These are phyloP conservation scores for Lepidium sativum DNA, from an alignment of 345 rosid species.

Conservation along the genomic window DNA sequence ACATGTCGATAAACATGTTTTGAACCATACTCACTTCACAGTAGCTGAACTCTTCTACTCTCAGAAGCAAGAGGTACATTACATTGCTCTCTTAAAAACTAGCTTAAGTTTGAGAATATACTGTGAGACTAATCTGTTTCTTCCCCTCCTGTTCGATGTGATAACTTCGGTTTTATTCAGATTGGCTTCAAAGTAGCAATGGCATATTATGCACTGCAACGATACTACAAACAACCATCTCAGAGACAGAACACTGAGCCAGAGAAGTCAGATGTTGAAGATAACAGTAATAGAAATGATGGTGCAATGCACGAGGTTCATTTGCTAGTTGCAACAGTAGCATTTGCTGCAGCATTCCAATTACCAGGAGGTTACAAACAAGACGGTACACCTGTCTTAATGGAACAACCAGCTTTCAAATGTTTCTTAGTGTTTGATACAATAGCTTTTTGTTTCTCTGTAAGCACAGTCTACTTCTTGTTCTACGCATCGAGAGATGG, in stretches of 20 bases:
- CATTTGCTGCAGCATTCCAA: conserved; percentile 21
- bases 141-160: neutral
- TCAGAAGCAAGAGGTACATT: conserved; percentile 17
- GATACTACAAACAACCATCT: conserved; percentile 1
- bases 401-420: conserved; percentile 17
- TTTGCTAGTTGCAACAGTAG: conserved; percentile 21
- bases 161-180: neutral
- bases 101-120: neutral
- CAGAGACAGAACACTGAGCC: neutral
- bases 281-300: neutral
- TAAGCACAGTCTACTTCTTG: conserved; percentile 5
- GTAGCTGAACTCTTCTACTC: conserved; percentile 27
- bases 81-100: neutral
- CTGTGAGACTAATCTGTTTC: neutral
- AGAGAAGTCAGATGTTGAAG: neutral
- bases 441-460: conserved; percentile 25
- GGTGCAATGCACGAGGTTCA: conserved; percentile 16
- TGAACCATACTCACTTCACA: conserved; percentile 25
- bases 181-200: neutral
- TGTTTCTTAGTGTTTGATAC: conserved; percentile 18
- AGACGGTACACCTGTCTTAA: conserved; percentile 12
- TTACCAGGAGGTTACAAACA: conserved; percentile 23
- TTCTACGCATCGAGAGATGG: conserved; percentile 4
- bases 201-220: conserved; percentile 5
- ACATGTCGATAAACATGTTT: conserved; percentile 22